Percentiles rank a stretch among this genome's conserved stretches.
phyloP scores from a whole-genome alignment of 2,329 filamentous ascomycete species.

The Clathrospora elynae region DNA sequence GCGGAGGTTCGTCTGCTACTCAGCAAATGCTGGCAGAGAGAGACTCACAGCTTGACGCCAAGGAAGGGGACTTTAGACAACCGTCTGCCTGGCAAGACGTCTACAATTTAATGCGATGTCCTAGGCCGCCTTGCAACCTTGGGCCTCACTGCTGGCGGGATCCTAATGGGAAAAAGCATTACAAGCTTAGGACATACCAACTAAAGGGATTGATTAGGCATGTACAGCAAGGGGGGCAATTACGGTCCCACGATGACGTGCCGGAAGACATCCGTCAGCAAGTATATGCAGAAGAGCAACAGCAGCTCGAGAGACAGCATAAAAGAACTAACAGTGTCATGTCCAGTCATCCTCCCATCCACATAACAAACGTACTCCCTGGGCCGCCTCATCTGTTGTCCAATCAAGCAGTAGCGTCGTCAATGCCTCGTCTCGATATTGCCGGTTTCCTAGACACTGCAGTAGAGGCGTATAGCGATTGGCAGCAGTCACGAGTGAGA shows the following conservation, averaged over 20 bases:
- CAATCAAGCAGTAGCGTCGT: background rate
- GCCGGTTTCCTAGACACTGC: conserved; percentile 21
- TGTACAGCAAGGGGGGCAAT: conserved; percentile 29
- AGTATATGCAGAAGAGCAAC: conserved; percentile 41
- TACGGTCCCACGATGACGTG: conserved; percentile 37
- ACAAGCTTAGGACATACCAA: conserved; percentile 38
- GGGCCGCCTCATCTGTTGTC: conserved; percentile 6
- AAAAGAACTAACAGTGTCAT: conserved; percentile 19
- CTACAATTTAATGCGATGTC: conserved; percentile 42
- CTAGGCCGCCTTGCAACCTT: conserved; percentile 31
- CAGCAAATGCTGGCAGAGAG: conserved; percentile 34
- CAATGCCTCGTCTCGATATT: conserved; percentile 17
- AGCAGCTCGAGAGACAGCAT: conserved; percentile 27
- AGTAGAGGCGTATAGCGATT: conserved; percentile 20
- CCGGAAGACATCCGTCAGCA: conserved; percentile 39
- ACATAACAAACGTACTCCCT: conserved; percentile 39
- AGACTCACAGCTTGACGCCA: conserved; percentile 15
- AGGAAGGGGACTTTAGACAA: conserved; percentile 17
- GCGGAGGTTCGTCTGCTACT: conserved; percentile 17
- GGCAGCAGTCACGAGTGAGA: conserved; percentile 23
- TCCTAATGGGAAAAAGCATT: conserved; percentile 41
- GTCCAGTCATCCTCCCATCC: conserved; percentile 33
- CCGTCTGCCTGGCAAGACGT: conserved; percentile 39
- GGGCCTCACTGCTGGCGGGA: conserved; percentile 45
- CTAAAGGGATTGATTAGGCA: conserved; percentile 38